Conservation (phyloP, 257 asterid genomes). For the Misopates orontium region DNA sequence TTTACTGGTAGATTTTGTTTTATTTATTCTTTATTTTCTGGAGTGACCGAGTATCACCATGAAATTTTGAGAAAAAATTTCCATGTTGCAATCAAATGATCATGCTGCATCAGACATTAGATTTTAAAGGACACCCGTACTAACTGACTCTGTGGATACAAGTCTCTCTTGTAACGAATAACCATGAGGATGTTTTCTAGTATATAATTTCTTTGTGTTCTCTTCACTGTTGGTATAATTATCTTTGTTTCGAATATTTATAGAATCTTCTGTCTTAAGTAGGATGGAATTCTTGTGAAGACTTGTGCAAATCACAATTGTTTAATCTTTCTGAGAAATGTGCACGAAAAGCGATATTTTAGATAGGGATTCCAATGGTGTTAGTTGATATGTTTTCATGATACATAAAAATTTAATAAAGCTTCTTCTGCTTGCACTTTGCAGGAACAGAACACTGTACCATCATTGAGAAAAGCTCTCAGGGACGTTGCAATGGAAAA, state of each 20-base stretch:
- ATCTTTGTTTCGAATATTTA: conserved; percentile 2
- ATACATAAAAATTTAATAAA: neutral
- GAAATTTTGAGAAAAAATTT: neutral
- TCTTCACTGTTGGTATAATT: conserved; percentile 7
- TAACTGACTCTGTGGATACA: neutral
- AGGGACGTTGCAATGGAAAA: conserved; percentile 98
- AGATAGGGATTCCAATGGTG: conserved; percentile 1
- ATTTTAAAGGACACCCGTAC: neutral
- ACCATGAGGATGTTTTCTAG: neutral
- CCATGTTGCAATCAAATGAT: neutral
- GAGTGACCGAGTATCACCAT: neutral
- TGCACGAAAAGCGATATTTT: conserved; percentile 3
- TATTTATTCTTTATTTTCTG: neutral
- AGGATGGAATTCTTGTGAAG: conserved; percentile 8
- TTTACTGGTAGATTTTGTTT: too few species aligned
- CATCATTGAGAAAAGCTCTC: conserved; percentile 86
- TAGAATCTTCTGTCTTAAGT: neutral
- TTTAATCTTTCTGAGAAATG: neutral
- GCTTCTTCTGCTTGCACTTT: conserved; percentile 27
- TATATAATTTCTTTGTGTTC: conserved; percentile 10
- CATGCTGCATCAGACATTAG: neutral
- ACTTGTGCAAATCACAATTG: neutral
- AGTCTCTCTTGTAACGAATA: too few species aligned
- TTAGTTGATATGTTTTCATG: neutral
- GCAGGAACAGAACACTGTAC: conserved; percentile 88